Evolutionary conservation across 2,329 filamentous ascomycete genomes (phyloP), one percentile per base, ranked within the genome.

Genomic region (Daldinia eschscholtzii): DNA sequence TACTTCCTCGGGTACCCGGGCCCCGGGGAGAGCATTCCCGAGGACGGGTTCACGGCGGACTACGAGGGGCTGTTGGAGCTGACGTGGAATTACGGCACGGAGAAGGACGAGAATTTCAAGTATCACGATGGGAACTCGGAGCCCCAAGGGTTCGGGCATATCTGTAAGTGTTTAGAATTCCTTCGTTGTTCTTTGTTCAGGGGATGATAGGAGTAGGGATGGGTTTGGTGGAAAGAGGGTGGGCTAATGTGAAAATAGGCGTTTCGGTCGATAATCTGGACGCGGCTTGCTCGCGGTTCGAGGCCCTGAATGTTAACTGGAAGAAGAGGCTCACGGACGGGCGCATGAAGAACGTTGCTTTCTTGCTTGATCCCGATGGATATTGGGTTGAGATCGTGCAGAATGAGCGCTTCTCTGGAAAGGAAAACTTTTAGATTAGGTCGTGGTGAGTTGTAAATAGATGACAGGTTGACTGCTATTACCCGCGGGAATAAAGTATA

Each of bases 241-340:
- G 30, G 30, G 7, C 62, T 68, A 33, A 67, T 48, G 28, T n/a
- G 2, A 26, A 26, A 33, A 44, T 57, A 92, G 90, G 89, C 77
- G 83, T 98, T 60, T 86, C 91, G 1, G 94, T 98, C 12, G 95
- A 98, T 77, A 89, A 97, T 78, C 78, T 98, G n/a, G 90, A 96
- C 60, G 91, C 92, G 6, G 94, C 96, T 9, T 98, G 95, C 81
- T 83, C 90, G 77, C 88, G 94, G 13, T 94, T 98, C 74, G 96
- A 98, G 79, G 88, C 89, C 62, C 83, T 93, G 77, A 88, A 91
- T 5, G 92, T 95, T 62, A 90, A 87, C 80, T 99, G 94, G 93
- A 97, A 97, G 89, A 98, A 98, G 89, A 87, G 93, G 72, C 86
- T 98, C 69, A 97, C 93, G 1, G 95, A 98, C 71, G 95, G 95